Conservation (phyloP, 1,284 basidiomycete genomes). For the Ceratobasidium sp. region DNA sequence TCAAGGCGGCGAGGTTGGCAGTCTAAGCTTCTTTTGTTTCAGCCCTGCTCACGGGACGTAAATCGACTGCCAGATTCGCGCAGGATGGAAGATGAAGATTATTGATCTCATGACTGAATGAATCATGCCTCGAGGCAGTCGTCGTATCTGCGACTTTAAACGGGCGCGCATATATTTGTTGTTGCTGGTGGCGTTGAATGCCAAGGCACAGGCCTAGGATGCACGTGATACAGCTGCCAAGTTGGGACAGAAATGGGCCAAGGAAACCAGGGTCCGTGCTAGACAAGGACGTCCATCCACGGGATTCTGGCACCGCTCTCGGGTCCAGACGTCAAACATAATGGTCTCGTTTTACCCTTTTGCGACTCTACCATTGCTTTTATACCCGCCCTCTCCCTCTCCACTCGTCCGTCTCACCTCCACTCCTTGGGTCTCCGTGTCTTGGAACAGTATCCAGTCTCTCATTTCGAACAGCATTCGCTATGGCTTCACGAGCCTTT, state of each 20-base stretch:
- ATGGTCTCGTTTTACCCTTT: conserved; percentile 26
- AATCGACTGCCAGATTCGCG: not conserved
- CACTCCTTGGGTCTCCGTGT: not conserved
- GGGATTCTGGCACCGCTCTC: not conserved
- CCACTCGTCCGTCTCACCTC: not conserved
- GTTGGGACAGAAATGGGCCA: conserved; percentile 28
- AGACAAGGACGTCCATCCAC: not conserved
- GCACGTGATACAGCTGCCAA: conserved; percentile 29
- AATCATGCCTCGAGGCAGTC: too few relatives aligned
- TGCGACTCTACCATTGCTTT: not conserved
- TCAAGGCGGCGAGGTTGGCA: too few relatives aligned
- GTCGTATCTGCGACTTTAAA: too few relatives aligned
- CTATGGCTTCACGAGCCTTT: conserved; percentile 40
- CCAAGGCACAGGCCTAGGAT: conserved; percentile 6
- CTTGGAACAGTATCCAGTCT: conserved; percentile 16
- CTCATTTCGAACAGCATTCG: conserved; percentile 32
- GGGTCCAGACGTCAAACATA: conserved; percentile 17
- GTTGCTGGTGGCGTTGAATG: not conserved
- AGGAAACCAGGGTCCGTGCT: conserved; percentile 19
- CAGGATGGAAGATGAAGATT: too few relatives aligned
- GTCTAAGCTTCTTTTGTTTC: not conserved
- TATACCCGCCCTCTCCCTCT: conserved; percentile 5
- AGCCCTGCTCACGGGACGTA: not conserved
- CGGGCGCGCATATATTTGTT: conserved; percentile 2
- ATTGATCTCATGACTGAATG: too few relatives aligned